Evolutionary conservation across 345 rosid genomes (phyloP).

Genomic region (Bretschneidera sinensis): DNA sequence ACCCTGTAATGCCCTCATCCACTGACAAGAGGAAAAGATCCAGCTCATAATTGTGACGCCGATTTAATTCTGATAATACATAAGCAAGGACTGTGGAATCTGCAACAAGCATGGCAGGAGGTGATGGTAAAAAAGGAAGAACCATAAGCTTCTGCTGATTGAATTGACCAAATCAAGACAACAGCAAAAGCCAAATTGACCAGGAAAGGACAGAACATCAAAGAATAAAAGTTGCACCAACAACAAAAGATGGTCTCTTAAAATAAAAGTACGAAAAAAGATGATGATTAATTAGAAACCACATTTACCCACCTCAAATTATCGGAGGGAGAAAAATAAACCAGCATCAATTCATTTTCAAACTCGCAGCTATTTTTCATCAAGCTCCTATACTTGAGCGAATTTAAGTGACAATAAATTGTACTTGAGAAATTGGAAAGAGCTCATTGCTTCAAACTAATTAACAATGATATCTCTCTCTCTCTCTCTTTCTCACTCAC

Average conservation of each 20-base stretch:
- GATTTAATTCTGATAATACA: conserved; percentile 76
- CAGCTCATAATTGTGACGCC: conserved; percentile 58
- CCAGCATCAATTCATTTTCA: neutral
- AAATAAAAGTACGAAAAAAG: too few relatives aligned
- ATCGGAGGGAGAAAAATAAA: neutral
- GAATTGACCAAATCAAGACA: neutral
- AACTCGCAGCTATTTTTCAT: too few relatives aligned
- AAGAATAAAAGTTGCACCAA: neutral
- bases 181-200: neutral
- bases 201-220: neutral
- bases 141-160: too few relatives aligned
- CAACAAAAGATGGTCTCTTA: neutral
- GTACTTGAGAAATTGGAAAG: too few relatives aligned
- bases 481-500: too few relatives aligned
- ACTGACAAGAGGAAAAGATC: conserved; percentile 85
- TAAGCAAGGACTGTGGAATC: conserved; percentile 89
- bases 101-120: conserved; percentile 20
- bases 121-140: too few relatives aligned
- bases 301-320: neutral
- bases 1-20: conserved; percentile 93
- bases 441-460: too few relatives aligned
- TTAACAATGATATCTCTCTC: too few relatives aligned
- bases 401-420: too few relatives aligned
- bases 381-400: too few relatives aligned
- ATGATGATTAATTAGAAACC: too few relatives aligned